Conservation (phyloP, 1,284 basidiomycete species). For the Flammula alnicola region DNA sequence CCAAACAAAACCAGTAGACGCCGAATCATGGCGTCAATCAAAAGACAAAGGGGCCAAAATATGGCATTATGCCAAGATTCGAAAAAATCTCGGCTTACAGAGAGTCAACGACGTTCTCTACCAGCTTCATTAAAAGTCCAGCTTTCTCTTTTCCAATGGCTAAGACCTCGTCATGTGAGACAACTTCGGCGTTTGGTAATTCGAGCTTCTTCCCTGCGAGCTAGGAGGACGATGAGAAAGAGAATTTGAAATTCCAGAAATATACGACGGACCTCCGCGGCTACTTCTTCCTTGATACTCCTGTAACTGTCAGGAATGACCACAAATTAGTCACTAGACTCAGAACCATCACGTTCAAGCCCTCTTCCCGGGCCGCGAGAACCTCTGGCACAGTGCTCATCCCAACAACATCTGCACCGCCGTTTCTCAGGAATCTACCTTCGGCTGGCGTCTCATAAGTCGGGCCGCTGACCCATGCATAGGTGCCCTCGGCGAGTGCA, state of each 20-base stretch:
- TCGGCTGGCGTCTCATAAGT: constrained; percentile 87
- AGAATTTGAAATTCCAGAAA: constrained; percentile 3
- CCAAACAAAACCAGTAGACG: no score
- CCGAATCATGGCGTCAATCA: no score
- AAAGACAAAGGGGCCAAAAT: no score
- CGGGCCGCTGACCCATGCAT: constrained; percentile 86
- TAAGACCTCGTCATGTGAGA: constrained; percentile 87
- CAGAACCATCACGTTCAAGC: constrained; percentile 74
- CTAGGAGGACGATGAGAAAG: constrained; percentile 39
- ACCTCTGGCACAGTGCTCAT: constrained; percentile 94
- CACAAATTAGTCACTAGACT: constrained; percentile 85
- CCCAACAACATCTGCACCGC: constrained; percentile 83
- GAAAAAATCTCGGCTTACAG: no score
- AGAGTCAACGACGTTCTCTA: constrained; percentile 61
- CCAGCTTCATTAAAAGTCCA: constrained; percentile 69
- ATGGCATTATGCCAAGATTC: no score
- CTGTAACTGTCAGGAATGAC: constrained; percentile 72
- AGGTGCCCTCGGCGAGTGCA: constrained; percentile 75
- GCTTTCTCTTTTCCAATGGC: constrained; percentile 69
- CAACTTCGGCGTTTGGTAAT: constrained; percentile 49
- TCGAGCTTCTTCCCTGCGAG: constrained; percentile 60
- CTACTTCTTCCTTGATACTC: constrained; percentile 74
- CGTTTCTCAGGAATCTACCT: constrained; percentile 71
- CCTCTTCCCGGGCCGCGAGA: constrained; percentile 78
- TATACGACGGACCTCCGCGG: constrained; percentile 62